Conservation (phyloP, 768 basidiomycete species). For the Macrolepiota dolichaula region DNA sequence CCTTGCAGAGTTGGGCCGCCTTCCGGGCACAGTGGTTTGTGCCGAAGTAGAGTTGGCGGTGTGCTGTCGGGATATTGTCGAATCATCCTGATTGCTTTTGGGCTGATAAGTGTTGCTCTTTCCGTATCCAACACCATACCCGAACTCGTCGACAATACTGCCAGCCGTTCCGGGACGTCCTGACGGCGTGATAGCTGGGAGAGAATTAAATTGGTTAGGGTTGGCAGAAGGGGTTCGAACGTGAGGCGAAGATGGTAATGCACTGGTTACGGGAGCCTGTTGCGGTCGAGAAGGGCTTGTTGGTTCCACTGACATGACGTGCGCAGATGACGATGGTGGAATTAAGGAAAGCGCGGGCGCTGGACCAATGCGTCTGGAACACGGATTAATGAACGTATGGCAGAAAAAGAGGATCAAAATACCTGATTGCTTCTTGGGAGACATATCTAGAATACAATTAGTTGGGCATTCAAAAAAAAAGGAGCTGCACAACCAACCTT, state of each 20-base stretch:
- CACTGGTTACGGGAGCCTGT: slow-evolving; percentile 8
- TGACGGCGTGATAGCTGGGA: slow-evolving; percentile 6
- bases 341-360: slow-evolving; percentile 43
- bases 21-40: slow-evolving; percentile 13
- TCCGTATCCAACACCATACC: slow-evolving; percentile 9
- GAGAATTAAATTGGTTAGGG: slow-evolving; percentile 8
- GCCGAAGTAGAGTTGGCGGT: slow-evolving; percentile 5
- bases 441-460: slow-evolving; percentile 46
- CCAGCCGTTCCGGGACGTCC: not conserved
- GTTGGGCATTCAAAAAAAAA: slow-evolving; percentile 2
- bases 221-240: not conserved
- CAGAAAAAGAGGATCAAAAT: slow-evolving; percentile 24
- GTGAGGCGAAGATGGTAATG: slow-evolving; percentile 7
- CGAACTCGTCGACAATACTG: slow-evolving; percentile 14
- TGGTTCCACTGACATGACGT: slow-evolving; percentile 4
- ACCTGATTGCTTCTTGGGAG: slow-evolving; percentile 68
- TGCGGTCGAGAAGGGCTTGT: not conserved
- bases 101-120: slow-evolving; percentile 8
- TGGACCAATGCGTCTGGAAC: slow-evolving; percentile 42
- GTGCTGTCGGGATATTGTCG: slow-evolving; percentile 15
- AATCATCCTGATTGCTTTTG: slow-evolving; percentile 16
- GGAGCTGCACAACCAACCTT: slow-evolving; percentile 43
- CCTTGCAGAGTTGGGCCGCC: slow-evolving; percentile 24
- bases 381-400: not conserved
- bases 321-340: slow-evolving; percentile 17